Evolutionary conservation across 2,329 filamentous ascomycete genomes (phyloP).

Genomic region (Neopestalotiopsis sp.): DNA sequence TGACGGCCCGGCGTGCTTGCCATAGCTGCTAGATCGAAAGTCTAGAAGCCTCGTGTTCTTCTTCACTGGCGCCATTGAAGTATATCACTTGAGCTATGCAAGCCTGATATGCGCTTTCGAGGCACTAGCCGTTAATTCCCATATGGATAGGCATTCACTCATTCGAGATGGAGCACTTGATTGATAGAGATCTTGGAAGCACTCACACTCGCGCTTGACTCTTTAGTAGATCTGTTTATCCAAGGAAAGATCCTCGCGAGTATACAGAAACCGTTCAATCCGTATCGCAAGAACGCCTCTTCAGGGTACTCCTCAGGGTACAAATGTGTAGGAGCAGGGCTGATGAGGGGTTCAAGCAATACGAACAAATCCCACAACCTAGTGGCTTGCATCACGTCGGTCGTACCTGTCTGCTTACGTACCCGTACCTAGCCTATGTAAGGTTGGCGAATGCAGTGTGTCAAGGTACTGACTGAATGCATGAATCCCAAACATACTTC

Average conservation of each 20-base stretch:
- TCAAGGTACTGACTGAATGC: background rate
- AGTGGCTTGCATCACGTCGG: background rate
- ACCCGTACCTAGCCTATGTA: background rate
- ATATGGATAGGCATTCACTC: background rate
- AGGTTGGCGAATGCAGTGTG: background rate
- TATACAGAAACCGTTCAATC: no score
- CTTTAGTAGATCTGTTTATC: no score
- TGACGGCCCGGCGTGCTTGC: background rate
- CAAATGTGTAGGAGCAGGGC: no score
- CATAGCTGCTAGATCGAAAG: background rate
- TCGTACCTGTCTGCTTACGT: background rate
- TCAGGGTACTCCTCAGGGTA: background rate
- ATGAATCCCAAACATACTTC: background rate
- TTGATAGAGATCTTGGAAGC: no score
- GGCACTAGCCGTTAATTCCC: background rate
- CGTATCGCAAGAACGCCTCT: background rate
- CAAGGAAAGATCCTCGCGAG: no score
- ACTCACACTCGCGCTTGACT: no score
- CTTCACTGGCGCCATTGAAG: slow-evolving; percentile 6
- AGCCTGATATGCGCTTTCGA: background rate
- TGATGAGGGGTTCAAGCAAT: background rate
- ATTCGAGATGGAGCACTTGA: no score
- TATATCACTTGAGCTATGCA: background rate
- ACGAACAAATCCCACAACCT: background rate
- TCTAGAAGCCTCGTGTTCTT: slow-evolving; percentile 16